Percentiles rank a stretch among this genome's conserved stretches.
Conservation (phyloP, 768 basidiomycete species). For the Lentinula boryana region DNA sequence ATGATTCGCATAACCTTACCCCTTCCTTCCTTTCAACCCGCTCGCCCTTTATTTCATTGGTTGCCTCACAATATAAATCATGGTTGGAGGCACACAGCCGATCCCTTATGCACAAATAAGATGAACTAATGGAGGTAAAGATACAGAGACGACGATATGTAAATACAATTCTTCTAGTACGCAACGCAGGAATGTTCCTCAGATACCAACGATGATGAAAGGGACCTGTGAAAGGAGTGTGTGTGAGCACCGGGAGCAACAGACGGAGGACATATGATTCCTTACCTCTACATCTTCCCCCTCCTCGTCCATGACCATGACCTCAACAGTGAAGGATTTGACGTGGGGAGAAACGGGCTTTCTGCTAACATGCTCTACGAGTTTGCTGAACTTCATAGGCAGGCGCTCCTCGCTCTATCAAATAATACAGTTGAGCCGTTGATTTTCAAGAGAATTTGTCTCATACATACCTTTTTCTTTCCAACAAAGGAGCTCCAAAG, state of each 20-base stretch:
- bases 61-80: too few species aligned
- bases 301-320: constrained; percentile 90
- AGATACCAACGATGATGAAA: constrained; percentile 73
- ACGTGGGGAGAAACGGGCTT: constrained; percentile 82
- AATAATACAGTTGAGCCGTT: constrained; percentile 6
- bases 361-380: constrained; percentile 93
- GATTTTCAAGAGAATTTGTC: background rate
- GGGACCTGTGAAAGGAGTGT: constrained; percentile 49
- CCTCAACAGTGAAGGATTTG: constrained; percentile 85
- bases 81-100: too few species aligned
- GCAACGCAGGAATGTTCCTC: constrained; percentile 14
- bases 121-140: too few species aligned
- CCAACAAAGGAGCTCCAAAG: constrained; percentile 93
- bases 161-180: background rate
- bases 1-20: too few species aligned
- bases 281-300: constrained; percentile 92
- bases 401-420: constrained; percentile 82
- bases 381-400: constrained; percentile 82
- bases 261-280: background rate
- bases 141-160: background rate
- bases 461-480: constrained; percentile 76
- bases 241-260: background rate
- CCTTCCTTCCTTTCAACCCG: too few species aligned
- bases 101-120: too few species aligned
- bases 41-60: too few species aligned